These are phyloP conservation scores for Mallotus nudiflorus DNA, from an alignment of 345 rosid genomes.

Conservation along the genomic window DNA sequence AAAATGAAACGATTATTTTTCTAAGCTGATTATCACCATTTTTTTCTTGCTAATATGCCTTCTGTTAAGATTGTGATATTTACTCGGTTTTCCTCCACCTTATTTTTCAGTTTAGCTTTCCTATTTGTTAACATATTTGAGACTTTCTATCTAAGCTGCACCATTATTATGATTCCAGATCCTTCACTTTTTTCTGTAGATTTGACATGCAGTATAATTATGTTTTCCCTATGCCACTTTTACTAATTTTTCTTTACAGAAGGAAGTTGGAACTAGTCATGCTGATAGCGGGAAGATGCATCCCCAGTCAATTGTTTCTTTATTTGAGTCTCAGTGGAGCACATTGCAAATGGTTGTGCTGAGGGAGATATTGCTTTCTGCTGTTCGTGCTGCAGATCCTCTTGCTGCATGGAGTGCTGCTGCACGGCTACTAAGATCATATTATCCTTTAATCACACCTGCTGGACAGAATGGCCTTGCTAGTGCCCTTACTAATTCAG, in stretches of 20 bases:
- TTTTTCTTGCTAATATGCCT: background rate
- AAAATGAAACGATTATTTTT: too few species aligned
- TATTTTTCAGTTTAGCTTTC: background rate
- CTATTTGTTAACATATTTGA: background rate
- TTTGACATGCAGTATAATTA: background rate
- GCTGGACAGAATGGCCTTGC: constrained; percentile 99
- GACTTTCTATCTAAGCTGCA: background rate
- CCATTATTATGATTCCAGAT: background rate
- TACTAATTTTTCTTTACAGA: constrained; percentile 12
- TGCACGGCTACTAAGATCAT: constrained; percentile 88
- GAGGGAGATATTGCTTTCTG: constrained; percentile 93
- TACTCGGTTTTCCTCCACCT: background rate
- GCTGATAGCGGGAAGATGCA: constrained; percentile 73
- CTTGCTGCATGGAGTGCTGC: constrained; percentile 99
- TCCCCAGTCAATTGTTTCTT: constrained; percentile 79
- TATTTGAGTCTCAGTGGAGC: constrained; percentile 98
- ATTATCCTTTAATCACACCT: constrained; percentile 96
- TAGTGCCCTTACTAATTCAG: constrained; percentile 78
- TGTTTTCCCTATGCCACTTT: background rate
- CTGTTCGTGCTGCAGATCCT: constrained; percentile 98
- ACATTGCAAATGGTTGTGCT: constrained; percentile 98
- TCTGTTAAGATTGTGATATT: background rate
- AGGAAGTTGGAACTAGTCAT: constrained; percentile 63
- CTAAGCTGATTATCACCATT: background rate
- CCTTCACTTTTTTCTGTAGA: background rate